Percentiles rank a stretch among this genome's conserved stretches.
Evolutionary conservation across 2,329 filamentous ascomycete species (phyloP).

Genomic region (Aspergillus alliaceus): DNA sequence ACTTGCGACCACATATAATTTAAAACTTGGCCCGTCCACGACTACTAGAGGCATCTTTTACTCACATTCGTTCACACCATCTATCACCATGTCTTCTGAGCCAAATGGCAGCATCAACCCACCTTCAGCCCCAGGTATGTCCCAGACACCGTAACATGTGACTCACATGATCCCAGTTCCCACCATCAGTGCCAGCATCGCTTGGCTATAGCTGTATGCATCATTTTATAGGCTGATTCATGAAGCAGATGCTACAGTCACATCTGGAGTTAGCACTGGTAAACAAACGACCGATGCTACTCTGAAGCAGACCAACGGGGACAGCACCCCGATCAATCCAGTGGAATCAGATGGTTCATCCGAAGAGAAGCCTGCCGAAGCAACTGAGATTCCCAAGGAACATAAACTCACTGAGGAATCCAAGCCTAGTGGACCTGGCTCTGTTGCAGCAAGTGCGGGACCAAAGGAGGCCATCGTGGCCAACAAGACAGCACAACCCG

Average conservation of each 20-base stretch:
- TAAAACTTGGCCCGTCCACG: background rate
- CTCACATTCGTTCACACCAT: background rate
- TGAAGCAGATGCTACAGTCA: constrained; percentile 12
- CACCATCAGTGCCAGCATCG: background rate
- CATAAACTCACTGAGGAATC: constrained; percentile 10
- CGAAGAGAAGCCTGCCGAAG: constrained; percentile 9
- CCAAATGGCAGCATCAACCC: constrained; percentile 10
- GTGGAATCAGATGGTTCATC: constrained; percentile 1
- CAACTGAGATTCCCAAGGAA: constrained; percentile 10
- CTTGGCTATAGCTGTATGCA: background rate
- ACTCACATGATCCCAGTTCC: background rate
- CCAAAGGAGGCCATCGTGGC: constrained; percentile 1
- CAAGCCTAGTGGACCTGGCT: constrained; percentile 7
- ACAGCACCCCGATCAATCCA: constrained; percentile 2
- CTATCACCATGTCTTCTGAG: constrained; percentile 28
- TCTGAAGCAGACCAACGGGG: constrained; percentile 8
- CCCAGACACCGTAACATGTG: background rate
- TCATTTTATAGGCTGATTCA: background rate
- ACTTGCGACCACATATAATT: constrained; percentile 11
- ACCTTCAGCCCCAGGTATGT: constrained; percentile 25
- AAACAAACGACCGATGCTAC: constrained; percentile 1
- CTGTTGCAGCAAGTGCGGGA: background rate
- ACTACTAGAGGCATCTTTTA: constrained; percentile 3
- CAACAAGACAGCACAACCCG: constrained; percentile 13
- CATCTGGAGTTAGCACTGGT: constrained; percentile 5